Conservation (phyloP, 345 rosid species). For the Psidium guajava region DNA sequence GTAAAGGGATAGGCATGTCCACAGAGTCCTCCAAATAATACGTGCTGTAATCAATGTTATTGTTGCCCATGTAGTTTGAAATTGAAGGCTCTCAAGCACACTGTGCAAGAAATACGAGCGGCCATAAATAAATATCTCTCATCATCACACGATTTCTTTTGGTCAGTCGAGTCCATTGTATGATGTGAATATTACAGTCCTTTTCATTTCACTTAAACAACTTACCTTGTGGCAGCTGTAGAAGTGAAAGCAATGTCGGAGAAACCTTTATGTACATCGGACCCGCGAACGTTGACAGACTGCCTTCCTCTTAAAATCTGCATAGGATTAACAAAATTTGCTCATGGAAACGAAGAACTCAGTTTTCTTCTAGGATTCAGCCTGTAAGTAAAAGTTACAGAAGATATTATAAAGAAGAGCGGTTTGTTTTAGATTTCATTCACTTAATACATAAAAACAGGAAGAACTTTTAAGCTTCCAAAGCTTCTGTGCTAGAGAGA, state of each 20-base stretch:
- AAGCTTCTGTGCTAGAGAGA: background rate
- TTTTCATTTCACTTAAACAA: background rate
- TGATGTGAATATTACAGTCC: background rate
- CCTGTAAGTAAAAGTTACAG: background rate
- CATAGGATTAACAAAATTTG: background rate
- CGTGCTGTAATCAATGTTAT: background rate
- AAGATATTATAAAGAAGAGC: background rate
- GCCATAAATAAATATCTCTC: background rate
- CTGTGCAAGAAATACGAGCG: background rate
- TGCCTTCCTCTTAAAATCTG: conserved; percentile 57
- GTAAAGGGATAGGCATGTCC: background rate
- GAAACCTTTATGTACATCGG: conserved; percentile 36
- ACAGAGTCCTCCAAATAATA: background rate
- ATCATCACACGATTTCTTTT: background rate
- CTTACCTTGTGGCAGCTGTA: conserved; percentile 55
- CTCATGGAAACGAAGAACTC: background rate
- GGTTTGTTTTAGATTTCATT: background rate
- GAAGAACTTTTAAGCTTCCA: background rate
- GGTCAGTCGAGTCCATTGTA: background rate
- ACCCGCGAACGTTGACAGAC: conserved; percentile 40
- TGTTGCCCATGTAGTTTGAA: background rate
- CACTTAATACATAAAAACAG: background rate
- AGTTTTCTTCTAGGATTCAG: background rate
- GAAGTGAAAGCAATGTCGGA: conserved; percentile 56
- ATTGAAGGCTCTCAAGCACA: background rate